Evolutionary conservation across 1,284 basidiomycete genomes (phyloP), one percentile per base, ranked within the genome.

Genomic region (Binderoboletus segoi): DNA sequence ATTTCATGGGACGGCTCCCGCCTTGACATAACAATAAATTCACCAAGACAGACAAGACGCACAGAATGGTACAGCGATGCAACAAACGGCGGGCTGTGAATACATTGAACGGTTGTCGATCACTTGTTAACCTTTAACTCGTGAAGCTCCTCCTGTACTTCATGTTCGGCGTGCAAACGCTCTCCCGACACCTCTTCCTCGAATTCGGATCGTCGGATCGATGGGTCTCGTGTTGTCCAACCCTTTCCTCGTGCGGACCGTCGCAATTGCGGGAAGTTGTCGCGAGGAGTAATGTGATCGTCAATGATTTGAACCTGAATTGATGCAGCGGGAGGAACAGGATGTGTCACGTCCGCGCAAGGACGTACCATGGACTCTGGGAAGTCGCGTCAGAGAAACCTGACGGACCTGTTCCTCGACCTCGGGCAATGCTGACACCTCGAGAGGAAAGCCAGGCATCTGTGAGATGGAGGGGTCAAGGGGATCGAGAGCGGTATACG

Each of bases 241-340:
- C 20, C 67, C 84, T 84, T 69, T 86, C 84, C 33, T 75, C 73
- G 37, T 79, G 67, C n/a, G 64, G 63, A 15, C 71, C 69, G 21
- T 67, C 55, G 30, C 66, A 67, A 16, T 79, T 73, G 63, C 87
- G 84, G 4, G 82, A 79, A n/a, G 79, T 85, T 23, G 90, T 83
- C 37, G 95, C 92, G 5, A 98, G 95, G 4, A 96, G 96, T 8
- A 98, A 78, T 0, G 96, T 98, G 18, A 98, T 66, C 0, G 95
- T 98, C 53, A 86, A 65, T 12, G 88, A 87, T 72, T 96, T 96
- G 46, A 80, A 77, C 28, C 77, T 65, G 71, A 97, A 90, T 56
- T 85, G 79, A 58, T 91, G 86, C 7, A 99, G 74, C 0, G 95
- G 93, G 0, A 96, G 96, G 74, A 97, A 97, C 15, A 98, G 78